Evolutionary conservation across 2,329 filamentous ascomycete genomes (phyloP), one percentile per base, ranked within the genome.

Genomic region (Aspergillus oerlinghausenensis): DNA sequence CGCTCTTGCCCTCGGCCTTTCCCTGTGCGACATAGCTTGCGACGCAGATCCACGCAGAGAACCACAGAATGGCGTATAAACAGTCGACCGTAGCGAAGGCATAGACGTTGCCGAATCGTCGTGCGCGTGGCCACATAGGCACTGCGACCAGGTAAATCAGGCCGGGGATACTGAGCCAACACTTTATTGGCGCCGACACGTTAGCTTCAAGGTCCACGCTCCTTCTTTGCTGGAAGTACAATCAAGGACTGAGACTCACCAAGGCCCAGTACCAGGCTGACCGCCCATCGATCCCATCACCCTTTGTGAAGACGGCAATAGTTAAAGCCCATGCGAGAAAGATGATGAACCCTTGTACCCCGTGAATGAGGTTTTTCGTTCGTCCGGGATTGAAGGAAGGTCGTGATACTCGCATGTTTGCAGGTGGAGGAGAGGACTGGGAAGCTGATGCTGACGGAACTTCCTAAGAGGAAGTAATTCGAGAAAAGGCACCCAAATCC

Each of bases 141-240:
- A 84, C 81, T 68, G 83, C 83, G 49, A 80, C 77, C 54, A 84
- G 80, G 68, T 86, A 87, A 56, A 85, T 75, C 38, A 86, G 73
- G 28, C 80, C 81, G 11, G 83, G 83, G 45, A 83, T 75, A 45
- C 79, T 80, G 60, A 85, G 69, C 76, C 83, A 86, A 67, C 84
- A 86, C 84, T 86, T 60, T 49, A 58, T 10, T 35, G 49, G 43
- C 14, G 11, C 49, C 29, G 45, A 42, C 42, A 17, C 28, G 7
- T 38, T 38, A 38, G 32, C 14, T 38, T 7, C 32, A 38, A 17
- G 4, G 14, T 7, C 32, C 32, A 50, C 38, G 49, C 55, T 54
- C 55, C 42, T 19, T 19, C 10, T 4, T 58, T 43, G 29, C 25
- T 8, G 25, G 32, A 21, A n/a, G 49, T 52, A 19, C 5, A 35